Conservation (phyloP, 2,329 filamentous ascomycete genomes). For the Dothidotthia symphoricarpi region DNA sequence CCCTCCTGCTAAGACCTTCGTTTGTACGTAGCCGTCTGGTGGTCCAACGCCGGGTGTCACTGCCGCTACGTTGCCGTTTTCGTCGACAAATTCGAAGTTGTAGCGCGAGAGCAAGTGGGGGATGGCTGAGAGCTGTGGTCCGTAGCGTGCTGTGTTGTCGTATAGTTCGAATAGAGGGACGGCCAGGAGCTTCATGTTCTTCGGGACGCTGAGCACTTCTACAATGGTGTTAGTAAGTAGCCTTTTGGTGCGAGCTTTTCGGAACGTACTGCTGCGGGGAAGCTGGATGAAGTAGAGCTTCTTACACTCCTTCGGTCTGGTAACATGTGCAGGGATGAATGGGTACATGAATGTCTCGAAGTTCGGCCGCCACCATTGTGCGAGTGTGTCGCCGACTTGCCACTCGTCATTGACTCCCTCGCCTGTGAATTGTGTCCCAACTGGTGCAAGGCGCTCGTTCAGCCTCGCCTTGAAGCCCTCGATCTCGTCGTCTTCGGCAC, state of each 20-base stretch:
- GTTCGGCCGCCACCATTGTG: constrained; percentile 98
- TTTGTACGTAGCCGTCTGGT: constrained; percentile 36
- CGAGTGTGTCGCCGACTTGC: constrained; percentile 90
- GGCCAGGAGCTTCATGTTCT: constrained; percentile 99
- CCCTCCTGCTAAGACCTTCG: constrained; percentile 40
- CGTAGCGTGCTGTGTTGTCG: constrained; percentile 93
- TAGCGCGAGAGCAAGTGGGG: constrained; percentile 92
- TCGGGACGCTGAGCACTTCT: constrained; percentile 95
- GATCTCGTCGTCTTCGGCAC: constrained; percentile 84
- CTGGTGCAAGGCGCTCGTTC: constrained; percentile 89
- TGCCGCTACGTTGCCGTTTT: constrained; percentile 82
- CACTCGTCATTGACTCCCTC: constrained; percentile 90
- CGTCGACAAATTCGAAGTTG: constrained; percentile 97
- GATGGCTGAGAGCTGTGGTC: constrained; percentile 92
- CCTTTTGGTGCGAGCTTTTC: too few species aligned
- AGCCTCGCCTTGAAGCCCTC: constrained; percentile 91
- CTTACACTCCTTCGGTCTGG: constrained; percentile 96
- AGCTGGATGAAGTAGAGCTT: constrained; percentile 97
- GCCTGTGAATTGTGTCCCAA: constrained; percentile 76
- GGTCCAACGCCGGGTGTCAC: constrained; percentile 75
- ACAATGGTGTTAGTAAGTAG: constrained; percentile 16
- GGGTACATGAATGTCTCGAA: constrained; percentile 99
- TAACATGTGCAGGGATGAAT: constrained; percentile 93
- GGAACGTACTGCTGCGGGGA: constrained; percentile 73
- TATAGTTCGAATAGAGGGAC: constrained; percentile 97